These are phyloP conservation scores for Eucalyptus cloeziana DNA, from an alignment of 345 rosid genomes.

Conservation along the genomic window DNA sequence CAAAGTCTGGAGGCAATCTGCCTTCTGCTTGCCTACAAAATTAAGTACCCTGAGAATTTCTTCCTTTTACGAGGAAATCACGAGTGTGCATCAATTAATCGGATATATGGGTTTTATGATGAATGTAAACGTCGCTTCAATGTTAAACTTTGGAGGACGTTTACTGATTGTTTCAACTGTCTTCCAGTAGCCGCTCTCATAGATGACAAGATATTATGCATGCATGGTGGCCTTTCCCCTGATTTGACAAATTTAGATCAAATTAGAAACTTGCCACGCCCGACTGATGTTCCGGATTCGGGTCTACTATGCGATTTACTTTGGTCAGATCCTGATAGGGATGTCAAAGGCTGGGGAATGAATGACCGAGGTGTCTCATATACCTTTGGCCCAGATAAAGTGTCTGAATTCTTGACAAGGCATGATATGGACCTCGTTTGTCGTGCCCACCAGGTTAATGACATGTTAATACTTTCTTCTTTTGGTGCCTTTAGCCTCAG, in stretches of 20 bases:
- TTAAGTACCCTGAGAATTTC: slow-evolving; percentile 84
- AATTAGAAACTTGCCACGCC: slow-evolving; percentile 65
- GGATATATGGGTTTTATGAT: slow-evolving; percentile 88
- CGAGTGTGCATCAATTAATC: slow-evolving; percentile 81
- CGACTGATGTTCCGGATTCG: slow-evolving; percentile 77
- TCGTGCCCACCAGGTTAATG: slow-evolving; percentile 83
- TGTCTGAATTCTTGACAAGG: slow-evolving; percentile 54
- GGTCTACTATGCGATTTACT: slow-evolving; percentile 91
- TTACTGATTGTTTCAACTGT: slow-evolving; percentile 88
- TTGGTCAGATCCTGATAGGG: slow-evolving; percentile 90
- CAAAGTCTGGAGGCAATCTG: slow-evolving; percentile 94
- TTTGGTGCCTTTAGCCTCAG: neutral
- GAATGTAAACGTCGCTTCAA: slow-evolving; percentile 87
- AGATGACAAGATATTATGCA: slow-evolving; percentile 85
- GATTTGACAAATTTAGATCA: slow-evolving; percentile 62
- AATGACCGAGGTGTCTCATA: slow-evolving; percentile 87
- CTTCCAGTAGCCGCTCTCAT: slow-evolving; percentile 84
- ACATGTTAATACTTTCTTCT: neutral
- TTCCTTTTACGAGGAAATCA: slow-evolving; percentile 83
- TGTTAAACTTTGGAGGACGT: slow-evolving; percentile 69
- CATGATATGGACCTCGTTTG: slow-evolving; percentile 91
- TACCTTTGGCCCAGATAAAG: slow-evolving; percentile 79
- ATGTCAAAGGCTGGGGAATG: slow-evolving; percentile 80
- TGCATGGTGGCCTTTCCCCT: slow-evolving; percentile 97
- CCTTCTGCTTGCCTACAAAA: slow-evolving; percentile 81